Conservation (phyloP, 2,329 filamentous ascomycete species). For the Knoxdaviesia proteae region DNA sequence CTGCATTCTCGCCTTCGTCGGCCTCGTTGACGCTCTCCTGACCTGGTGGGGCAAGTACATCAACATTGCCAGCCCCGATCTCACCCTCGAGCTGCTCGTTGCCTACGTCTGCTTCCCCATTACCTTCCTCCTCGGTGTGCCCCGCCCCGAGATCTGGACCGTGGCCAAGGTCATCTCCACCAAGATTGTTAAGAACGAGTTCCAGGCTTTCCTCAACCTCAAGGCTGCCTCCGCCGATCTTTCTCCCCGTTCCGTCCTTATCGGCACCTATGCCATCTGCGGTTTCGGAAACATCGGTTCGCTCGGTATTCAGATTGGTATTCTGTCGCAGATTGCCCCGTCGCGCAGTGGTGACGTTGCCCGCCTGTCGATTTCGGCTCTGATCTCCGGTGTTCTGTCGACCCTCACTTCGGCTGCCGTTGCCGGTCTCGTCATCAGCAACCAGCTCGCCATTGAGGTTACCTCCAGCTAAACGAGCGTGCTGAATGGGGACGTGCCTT, state of each 20-base stretch:
- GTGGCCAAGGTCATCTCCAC: conserved; percentile 64
- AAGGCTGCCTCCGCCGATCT: conserved; percentile 29
- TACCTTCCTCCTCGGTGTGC: conserved; percentile 64
- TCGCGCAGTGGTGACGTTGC: conserved; percentile 55
- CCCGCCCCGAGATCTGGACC: conserved; percentile 41
- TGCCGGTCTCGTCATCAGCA: conserved; percentile 52
- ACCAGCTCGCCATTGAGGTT: conserved; percentile 11
- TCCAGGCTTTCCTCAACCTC: conserved; percentile 46
- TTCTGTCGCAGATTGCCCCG: conserved; percentile 63
- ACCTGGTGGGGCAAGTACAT: conserved; percentile 72
- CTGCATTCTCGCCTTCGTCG: conserved; percentile 62
- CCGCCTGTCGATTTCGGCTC: conserved; percentile 52
- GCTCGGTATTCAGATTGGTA: conserved; percentile 75
- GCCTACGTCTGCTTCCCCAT: conserved; percentile 63
- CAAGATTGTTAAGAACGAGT: conserved; percentile 78
- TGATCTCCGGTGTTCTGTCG: conserved; percentile 57
- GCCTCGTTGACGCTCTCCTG: conserved; percentile 52
- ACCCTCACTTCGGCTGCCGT: conserved; percentile 63
- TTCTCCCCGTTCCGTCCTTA: conserved; percentile 51
- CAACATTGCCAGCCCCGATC: conserved; percentile 41
- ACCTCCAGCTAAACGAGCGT: too few species aligned
- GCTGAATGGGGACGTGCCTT: too few species aligned
- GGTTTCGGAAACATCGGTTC: conserved; percentile 74
- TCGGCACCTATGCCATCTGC: conserved; percentile 72
- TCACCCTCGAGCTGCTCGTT: conserved; percentile 51